Evolutionary conservation across 2,329 filamentous ascomycete genomes (phyloP).

Genomic region (Parasarocladium wereldwijsianum): DNA sequence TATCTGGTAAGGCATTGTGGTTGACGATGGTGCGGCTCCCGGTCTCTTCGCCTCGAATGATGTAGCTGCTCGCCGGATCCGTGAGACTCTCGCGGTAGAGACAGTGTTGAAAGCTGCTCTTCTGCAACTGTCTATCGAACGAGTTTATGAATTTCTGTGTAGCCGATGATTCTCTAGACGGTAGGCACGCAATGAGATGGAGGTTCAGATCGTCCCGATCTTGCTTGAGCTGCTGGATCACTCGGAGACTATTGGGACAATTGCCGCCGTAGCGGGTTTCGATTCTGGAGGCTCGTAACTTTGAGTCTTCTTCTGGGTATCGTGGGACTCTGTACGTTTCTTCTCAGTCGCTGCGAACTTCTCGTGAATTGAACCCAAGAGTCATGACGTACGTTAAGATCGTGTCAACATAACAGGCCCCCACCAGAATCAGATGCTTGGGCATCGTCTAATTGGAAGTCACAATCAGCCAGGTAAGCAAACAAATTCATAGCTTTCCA

Average conservation of each 20-base stretch:
- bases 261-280: conserved; percentile 55
- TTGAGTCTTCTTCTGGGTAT: conserved; percentile 57
- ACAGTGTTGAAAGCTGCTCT: conserved; percentile 31
- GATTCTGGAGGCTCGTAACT: conserved; percentile 49
- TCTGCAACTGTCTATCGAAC: conserved; percentile 23
- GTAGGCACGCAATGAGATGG: conserved; percentile 38
- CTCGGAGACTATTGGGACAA: conserved; percentile 56
- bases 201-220: conserved; percentile 13
- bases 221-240: conserved; percentile 48
- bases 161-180: conserved; percentile 33
- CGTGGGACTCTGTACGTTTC: conserved; percentile 38
- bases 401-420: conserved; percentile 58
- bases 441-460: background rate
- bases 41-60: conserved; percentile 44
- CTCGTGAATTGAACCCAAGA: background rate
- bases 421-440: conserved; percentile 48
- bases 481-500: no score
- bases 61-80: conserved; percentile 53
- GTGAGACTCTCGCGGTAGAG: conserved; percentile 39
- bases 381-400: conserved; percentile 42
- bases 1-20: conserved; percentile 52
- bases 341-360: background rate
- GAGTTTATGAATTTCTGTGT: conserved; percentile 37
- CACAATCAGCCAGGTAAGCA: no score
- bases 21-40: conserved; percentile 58